Percentiles rank a stretch among this genome's conserved stretches.
Evolutionary conservation across 805 yeast species (phyloP).

Genomic region (Ogataea nakhonphanomensis): DNA sequence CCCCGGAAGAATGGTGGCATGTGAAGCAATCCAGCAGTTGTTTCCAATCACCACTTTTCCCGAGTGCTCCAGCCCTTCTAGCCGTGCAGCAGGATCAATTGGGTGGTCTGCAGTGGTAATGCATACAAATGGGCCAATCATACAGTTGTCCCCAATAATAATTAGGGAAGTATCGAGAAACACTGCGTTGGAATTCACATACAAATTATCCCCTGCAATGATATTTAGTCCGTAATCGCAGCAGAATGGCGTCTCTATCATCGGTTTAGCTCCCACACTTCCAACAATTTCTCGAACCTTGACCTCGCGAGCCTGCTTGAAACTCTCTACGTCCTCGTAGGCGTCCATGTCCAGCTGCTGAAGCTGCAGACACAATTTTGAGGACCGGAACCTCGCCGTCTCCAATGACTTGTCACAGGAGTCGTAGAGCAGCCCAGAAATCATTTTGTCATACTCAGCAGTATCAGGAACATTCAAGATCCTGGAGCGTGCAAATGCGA

Average conservation of each 20-base stretch:
- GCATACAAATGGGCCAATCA: slow-evolving; percentile 62
- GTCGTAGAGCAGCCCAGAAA: slow-evolving; percentile 43
- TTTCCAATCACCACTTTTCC: slow-evolving; percentile 57
- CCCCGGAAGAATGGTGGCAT: slow-evolving; percentile 57
- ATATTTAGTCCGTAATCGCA: slow-evolving; percentile 69
- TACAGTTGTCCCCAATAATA: slow-evolving; percentile 54
- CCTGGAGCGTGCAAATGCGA: slow-evolving; percentile 22
- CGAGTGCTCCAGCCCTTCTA: slow-evolving; percentile 49
- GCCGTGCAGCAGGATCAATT: slow-evolving; percentile 43
- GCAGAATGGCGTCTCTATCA: slow-evolving; percentile 47
- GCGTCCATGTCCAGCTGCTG: too few relatives aligned
- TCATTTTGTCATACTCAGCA: slow-evolving; percentile 53
- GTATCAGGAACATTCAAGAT: slow-evolving; percentile 19
- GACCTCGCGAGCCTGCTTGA: too few relatives aligned
- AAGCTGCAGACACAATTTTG: too few relatives aligned
- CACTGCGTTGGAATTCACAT: slow-evolving; percentile 54
- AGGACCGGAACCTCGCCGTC: too few relatives aligned
- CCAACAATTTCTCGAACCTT: slow-evolving; percentile 42
- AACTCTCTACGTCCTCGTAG: too few relatives aligned
- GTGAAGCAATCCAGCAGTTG: slow-evolving; percentile 67
- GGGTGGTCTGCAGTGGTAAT: slow-evolving; percentile 67
- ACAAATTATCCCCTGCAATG: slow-evolving; percentile 53
- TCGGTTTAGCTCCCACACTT: slow-evolving; percentile 36
- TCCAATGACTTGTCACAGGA: slow-evolving; percentile 7
- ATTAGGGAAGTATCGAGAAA: slow-evolving; percentile 61